Percentiles rank a stretch among this genome's conserved stretches.
Conservation (phyloP, 148 eudicot genomes). For the Euryodendron excelsum region DNA sequence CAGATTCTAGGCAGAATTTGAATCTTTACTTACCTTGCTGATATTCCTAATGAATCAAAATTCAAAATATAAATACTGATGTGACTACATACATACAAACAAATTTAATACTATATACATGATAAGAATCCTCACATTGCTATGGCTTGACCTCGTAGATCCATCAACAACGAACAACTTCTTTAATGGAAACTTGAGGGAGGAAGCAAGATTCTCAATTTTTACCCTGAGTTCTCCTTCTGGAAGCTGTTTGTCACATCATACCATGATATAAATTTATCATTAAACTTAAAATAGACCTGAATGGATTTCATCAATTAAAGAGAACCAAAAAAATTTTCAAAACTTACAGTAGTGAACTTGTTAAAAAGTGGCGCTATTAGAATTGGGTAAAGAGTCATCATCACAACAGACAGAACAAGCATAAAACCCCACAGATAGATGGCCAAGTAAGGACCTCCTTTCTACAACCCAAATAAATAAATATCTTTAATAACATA, state of each 20-base stretch:
- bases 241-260: slow-evolving; percentile 63
- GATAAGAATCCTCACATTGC: slow-evolving; percentile 73
- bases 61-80: neutral
- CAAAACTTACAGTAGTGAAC: slow-evolving; percentile 82
- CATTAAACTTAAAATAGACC: neutral
- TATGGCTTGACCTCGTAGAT: slow-evolving; percentile 96
- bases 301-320: slow-evolving; percentile 6
- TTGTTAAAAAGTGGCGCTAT: slow-evolving; percentile 98
- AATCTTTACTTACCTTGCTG: neutral
- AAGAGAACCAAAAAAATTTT: neutral
- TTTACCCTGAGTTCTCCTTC: slow-evolving; percentile 80
- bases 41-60: neutral
- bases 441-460: slow-evolving; percentile 97
- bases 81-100: neutral
- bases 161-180: slow-evolving; percentile 99
- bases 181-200: slow-evolving; percentile 86
- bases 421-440: slow-evolving; percentile 99
- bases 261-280: slow-evolving; percentile 5
- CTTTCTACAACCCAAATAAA: slow-evolving; percentile 67
- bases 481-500: neutral
- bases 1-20: neutral
- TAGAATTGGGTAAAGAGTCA: slow-evolving; percentile 84
- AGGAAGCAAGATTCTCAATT: slow-evolving; percentile 90
- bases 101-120: neutral
- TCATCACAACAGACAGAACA: slow-evolving; percentile 83